Base-by-base conservation (phyloP, 306 rosid genomes). In the Coriaria nepalensis region DNA sequence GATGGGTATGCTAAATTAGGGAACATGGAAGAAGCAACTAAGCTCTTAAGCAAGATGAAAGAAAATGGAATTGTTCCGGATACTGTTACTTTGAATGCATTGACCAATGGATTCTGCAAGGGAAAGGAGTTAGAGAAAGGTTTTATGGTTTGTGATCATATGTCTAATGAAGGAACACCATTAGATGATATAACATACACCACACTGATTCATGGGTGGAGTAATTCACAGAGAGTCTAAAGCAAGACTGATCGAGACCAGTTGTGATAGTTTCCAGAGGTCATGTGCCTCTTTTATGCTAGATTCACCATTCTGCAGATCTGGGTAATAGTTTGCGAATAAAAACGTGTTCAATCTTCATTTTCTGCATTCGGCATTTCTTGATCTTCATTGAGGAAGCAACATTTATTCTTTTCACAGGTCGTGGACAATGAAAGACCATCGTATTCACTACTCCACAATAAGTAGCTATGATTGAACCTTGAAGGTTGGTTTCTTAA, bases 1-100 rank as follows among this genome's bases (percentile, higher is more conserved):
- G 78, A 72, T 48, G 82, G 85, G 53, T 69, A 76, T 53, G 63
- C 72, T 76, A 79, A 83, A 71, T 57, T 83, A 56, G 88, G 88
- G 13, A 69, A 79, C 47, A 51, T 53, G 74, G 61, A 74, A 55
- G 82, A 79, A 69, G 85, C 94, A 0, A 61, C 39, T 15, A 69
- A 54, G 53, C 73, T 75, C 60, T 35, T 80, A 35, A 63, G 40
- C 64, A 68, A 73, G 61, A 80, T 80, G 88, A 60, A 47, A 62
- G 50, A 51, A 55, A 73, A 62, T 53, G 73, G 78, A 76, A 56
- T 83, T 45, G 37, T 58, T 43, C 78, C 84, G 6, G 90, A 79
- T 77, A 50, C 64, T 33, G 45, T 76, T 55, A 76, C 88, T 36
- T 73, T 55, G 46, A 70, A 70, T 62, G 67, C 47, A 47, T 57